Evolutionary conservation across 495 filamentous ascomycete species (phyloP), one percentile per base, ranked within the genome.

Genomic region (Trichoderma gamsii): DNA sequence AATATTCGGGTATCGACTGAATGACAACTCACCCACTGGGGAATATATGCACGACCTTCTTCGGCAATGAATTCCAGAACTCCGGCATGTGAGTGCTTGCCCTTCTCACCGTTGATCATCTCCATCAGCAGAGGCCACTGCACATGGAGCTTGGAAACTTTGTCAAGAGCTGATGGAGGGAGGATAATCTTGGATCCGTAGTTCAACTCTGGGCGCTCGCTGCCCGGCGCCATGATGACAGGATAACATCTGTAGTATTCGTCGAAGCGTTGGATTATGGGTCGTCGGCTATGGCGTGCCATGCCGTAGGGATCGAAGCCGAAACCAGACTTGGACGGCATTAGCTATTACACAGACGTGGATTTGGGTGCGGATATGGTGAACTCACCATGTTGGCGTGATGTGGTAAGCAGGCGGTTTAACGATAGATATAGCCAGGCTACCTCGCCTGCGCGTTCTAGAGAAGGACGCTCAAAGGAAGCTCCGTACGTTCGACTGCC

Each of bases 211-310:
- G 92, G 90, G 74, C 94, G 85, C 71, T 97, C 95, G 27, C 92
- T 86, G 8, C 95, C 92, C n/a, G 94, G 91, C 69, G 96, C 85
- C 92, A 98, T 97, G 72, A 88, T 87, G 69, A 96, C 83, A 23
- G 95, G 96, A 73, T 98, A 99, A 80, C 92, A 96, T 41, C 95
- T 90, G 77, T 96, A 97, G 77, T 95, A 97, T 78, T 97, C 96
- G 79, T 99, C 93, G 80, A 98, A 99, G 66, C 94, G 92, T 65
- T 79, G 80, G 21, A 74, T 68, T 38, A 69, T 71, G 21, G 76
- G 72, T 67, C 76, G 73, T 16, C 76, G 75, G 29, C 78, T 76
- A 65, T 70, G 70, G n/a, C 78, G 78, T 13, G 79, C 74, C 73
- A 80, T 76, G 67, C 78, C 74, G 65, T 79, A 79, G 63, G 84